These are phyloP conservation scores for Mesostigma viride DNA, from an alignment of 139 green algal genomes.

Conservation along the genomic window DNA sequence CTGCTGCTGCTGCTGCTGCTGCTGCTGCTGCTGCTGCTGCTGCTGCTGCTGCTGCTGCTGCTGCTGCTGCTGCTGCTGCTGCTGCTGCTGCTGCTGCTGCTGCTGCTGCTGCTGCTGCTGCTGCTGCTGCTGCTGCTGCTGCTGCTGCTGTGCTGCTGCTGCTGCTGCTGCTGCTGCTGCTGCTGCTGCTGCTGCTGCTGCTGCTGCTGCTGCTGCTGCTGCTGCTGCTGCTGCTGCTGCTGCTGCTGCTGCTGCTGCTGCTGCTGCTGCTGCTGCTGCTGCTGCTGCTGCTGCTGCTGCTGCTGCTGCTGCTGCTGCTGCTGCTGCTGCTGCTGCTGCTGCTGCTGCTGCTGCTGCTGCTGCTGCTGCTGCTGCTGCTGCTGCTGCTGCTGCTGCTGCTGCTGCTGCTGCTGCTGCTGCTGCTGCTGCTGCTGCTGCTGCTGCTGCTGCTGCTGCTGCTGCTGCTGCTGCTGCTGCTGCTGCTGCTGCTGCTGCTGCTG, in stretches of 20 bases:
- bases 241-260: background rate
- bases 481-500: background rate
- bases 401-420: background rate
- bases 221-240: background rate
- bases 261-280: background rate
- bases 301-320: background rate
- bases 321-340: background rate
- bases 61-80: background rate
- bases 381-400: background rate
- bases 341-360: background rate
- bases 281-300: background rate
- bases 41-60: background rate
- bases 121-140: background rate
- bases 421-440: background rate
- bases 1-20: background rate
- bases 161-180: constrained; percentile 1
- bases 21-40: background rate
- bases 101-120: background rate
- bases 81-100: background rate
- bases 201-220: constrained; percentile 1
- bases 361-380: background rate
- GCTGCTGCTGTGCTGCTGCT: no score
- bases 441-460: background rate
- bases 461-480: background rate
- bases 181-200: constrained; percentile 1